A percentile compares a stretch with the other conserved stretches of the same genome.
Conservation (phyloP, 352 stramenopile species). For the Pythium vanterpoolii region DNA sequence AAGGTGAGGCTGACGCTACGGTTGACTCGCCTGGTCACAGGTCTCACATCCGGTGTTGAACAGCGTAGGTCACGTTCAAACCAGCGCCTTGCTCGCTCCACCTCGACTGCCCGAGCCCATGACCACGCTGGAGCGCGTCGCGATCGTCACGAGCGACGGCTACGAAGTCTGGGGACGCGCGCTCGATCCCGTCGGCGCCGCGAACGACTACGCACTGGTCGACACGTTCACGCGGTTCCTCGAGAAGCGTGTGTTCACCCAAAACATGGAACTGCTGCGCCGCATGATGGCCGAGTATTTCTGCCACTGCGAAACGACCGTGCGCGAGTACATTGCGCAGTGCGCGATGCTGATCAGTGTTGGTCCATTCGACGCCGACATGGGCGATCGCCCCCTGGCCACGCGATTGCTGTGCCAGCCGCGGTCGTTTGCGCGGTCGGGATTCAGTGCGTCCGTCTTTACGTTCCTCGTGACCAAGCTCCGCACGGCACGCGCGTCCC, state of each 20-base stretch:
- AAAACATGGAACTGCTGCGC: conserved; percentile 49
- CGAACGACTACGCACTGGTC: conserved; percentile 30
- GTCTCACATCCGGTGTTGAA: conserved; percentile 2
- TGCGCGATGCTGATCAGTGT: conserved; percentile 13
- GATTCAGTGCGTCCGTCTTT: conserved; percentile 3
- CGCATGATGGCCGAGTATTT: conserved; percentile 56
- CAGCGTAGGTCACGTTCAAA: background rate
- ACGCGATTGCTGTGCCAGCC: background rate
- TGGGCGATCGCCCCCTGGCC: background rate
- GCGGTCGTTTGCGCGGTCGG: background rate
- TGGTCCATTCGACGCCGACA: conserved; percentile 3
- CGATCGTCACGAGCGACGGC: conserved; percentile 21
- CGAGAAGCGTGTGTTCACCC: conserved; percentile 39
- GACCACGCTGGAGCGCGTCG: background rate
- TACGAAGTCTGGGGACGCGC: conserved; percentile 2
- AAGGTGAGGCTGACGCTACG: background rate
- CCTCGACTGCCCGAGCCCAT: background rate
- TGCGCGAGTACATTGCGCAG: conserved; percentile 35
- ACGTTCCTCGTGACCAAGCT: conserved; percentile 17
- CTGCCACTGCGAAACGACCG: conserved; percentile 40
- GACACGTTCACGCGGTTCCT: conserved; percentile 55
- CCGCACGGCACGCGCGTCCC: background rate
- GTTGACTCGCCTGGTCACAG: conserved; percentile 6
- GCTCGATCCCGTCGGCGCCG: background rate
- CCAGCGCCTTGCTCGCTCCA: background rate